phyloP scores from a whole-genome alignment of 1,284 basidiomycete genomes.

The Leccinum pseudoinsigne region DNA sequence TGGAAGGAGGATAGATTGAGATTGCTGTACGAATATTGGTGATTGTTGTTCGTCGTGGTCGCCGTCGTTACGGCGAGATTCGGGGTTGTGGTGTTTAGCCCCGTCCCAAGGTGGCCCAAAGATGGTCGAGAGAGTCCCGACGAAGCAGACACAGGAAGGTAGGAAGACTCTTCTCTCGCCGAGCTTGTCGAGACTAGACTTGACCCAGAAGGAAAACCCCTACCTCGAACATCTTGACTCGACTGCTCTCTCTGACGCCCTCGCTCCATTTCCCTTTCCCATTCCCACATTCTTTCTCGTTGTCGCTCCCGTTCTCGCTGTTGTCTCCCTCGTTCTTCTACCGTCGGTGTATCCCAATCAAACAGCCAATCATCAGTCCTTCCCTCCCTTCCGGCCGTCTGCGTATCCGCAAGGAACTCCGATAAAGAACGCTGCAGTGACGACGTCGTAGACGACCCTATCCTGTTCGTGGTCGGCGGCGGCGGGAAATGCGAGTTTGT shows the following conservation, averaged over 20 bases:
- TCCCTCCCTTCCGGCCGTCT: conserved; percentile 14
- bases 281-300: conserved; percentile 22
- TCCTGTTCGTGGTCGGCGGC: no score
- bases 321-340: conserved; percentile 13
- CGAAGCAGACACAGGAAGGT: conserved; percentile 3
- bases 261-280: conserved; percentile 26
- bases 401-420: conserved; percentile 24
- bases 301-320: conserved; percentile 15
- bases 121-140: conserved; percentile 8
- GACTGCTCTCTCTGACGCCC: conserved; percentile 24
- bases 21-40: conserved; percentile 33
- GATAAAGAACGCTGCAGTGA: conserved; percentile 27
- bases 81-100: conserved; percentile 1
- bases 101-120: conserved; percentile 11
- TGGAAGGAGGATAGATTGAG: conserved; percentile 34
- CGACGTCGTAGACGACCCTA: conserved; percentile 2
- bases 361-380: conserved; percentile 17
- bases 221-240: conserved; percentile 18
- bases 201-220: conserved; percentile 17
- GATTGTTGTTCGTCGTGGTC: conserved; percentile 15
- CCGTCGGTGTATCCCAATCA: conserved; percentile 21
- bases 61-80: conserved; percentile 8
- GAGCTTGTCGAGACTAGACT: conserved; percentile 17
- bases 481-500: conserved; percentile 11
- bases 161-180: conserved; percentile 20